phyloP scores from a whole-genome alignment of 208 protist genomes.

The Leishmania turanica region DNA sequence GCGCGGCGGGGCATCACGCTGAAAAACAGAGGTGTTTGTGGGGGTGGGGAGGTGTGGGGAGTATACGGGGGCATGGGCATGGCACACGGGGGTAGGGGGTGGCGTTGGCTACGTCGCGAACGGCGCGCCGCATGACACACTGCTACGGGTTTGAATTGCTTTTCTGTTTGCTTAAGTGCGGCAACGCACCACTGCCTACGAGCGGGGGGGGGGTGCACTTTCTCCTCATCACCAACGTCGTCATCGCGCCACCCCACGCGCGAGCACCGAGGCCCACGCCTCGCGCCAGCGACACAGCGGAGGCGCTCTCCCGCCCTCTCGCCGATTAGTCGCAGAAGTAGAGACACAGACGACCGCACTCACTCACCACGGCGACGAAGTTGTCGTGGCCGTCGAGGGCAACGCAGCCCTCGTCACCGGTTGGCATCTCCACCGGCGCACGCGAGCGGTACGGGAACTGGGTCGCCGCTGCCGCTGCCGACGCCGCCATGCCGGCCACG shows the following conservation, averaged over 20 bases:
- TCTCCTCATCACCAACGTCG: not conserved
- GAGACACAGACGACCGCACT: slow-evolving; percentile 34
- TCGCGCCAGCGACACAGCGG: not conserved
- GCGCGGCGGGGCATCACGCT: too few relatives aligned
- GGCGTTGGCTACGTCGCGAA: too few relatives aligned
- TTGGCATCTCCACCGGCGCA: slow-evolving; percentile 11
- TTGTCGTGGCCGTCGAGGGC: slow-evolving; percentile 54
- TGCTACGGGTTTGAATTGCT: not conserved
- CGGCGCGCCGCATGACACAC: not conserved
- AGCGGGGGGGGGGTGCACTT: not conserved
- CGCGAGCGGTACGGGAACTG: slow-evolving; percentile 27
- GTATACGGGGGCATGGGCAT: not conserved
- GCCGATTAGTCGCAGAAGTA: slow-evolving; percentile 39
- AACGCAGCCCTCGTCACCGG: slow-evolving; percentile 35
- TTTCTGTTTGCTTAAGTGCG: not conserved
- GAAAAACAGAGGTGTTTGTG: not conserved
- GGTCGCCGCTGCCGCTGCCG: slow-evolving; percentile 9
- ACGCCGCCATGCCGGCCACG: slow-evolving; percentile 20
- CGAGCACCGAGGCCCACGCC: not conserved
- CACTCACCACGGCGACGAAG: slow-evolving; percentile 48
- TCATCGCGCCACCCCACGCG: not conserved
- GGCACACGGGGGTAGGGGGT: too few relatives aligned
- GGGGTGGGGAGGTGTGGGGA: not conserved
- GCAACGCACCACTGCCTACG: not conserved
- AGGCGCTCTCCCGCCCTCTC: not conserved